Conservation (phyloP, 208 protist genomes). For the Phytomonas sp. region DNA sequence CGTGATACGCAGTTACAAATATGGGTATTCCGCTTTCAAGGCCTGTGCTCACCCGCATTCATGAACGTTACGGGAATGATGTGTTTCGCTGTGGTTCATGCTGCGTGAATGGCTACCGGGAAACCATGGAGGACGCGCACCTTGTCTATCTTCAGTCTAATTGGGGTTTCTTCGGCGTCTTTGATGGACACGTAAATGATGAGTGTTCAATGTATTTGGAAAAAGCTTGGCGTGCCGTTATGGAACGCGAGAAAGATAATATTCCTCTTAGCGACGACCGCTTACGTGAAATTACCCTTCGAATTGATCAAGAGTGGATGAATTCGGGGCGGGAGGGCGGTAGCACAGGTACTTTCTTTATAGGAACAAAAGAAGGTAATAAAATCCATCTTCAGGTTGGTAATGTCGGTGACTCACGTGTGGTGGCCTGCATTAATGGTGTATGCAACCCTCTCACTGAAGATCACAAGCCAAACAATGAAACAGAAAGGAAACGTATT, state of each 20-base stretch:
- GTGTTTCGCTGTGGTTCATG: slow-evolving; percentile 84
- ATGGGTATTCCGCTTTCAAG: slow-evolving; percentile 89
- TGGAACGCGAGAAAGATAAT: slow-evolving; percentile 45
- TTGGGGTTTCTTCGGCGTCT: slow-evolving; percentile 90
- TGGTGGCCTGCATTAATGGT: slow-evolving; percentile 81
- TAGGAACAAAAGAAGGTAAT: slow-evolving; percentile 60
- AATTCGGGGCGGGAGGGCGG: slow-evolving; percentile 57
- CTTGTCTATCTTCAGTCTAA: slow-evolving; percentile 60
- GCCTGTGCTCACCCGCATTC: slow-evolving; percentile 81
- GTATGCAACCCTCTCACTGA: slow-evolving; percentile 79
- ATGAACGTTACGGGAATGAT: slow-evolving; percentile 80
- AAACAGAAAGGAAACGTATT: slow-evolving; percentile 80
- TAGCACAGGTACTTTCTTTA: slow-evolving; percentile 87
- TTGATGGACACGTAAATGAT: slow-evolving; percentile 87
- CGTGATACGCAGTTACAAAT: slow-evolving; percentile 5
- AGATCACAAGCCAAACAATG: slow-evolving; percentile 93
- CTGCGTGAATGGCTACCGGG: slow-evolving; percentile 88
- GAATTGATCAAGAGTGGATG: slow-evolving; percentile 83
- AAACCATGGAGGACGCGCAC: slow-evolving; percentile 89
- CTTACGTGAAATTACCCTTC: slow-evolving; percentile 73
- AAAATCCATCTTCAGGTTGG: slow-evolving; percentile 82
- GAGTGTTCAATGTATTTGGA: slow-evolving; percentile 79
- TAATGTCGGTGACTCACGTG: slow-evolving; percentile 90
- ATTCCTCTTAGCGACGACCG: slow-evolving; percentile 77
- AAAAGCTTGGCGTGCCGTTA: slow-evolving; percentile 51